Percentiles rank a stretch among this genome's conserved stretches.
Conservation (phyloP, 2,329 filamentous ascomycete species). For the Phaeophleospora eucalypticola region DNA sequence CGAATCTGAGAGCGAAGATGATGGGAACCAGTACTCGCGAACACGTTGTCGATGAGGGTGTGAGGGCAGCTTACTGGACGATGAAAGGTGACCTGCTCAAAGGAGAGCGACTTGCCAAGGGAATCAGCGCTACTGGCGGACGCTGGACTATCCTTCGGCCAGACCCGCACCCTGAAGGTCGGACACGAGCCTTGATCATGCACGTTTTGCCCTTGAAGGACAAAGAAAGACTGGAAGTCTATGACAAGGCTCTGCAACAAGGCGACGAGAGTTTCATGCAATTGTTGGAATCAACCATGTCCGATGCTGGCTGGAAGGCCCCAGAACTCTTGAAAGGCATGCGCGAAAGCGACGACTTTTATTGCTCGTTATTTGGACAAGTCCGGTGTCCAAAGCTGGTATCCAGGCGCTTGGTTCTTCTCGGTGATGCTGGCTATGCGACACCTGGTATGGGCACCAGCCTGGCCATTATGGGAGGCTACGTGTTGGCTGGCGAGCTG, state of each 20-base stretch:
- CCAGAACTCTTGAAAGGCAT: slow-evolving; percentile 18
- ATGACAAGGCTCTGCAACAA: slow-evolving; percentile 39
- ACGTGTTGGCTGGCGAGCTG: slow-evolving; percentile 54
- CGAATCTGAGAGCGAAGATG: slow-evolving; percentile 45
- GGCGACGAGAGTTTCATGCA: slow-evolving; percentile 36
- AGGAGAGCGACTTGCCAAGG: slow-evolving; percentile 37
- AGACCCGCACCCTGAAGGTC: slow-evolving; percentile 27
- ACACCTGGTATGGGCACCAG: slow-evolving; percentile 37
- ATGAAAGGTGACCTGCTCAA: slow-evolving; percentile 38
- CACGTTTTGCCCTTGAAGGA: slow-evolving; percentile 32
- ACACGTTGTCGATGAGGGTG: slow-evolving; percentile 36
- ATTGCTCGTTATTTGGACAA: slow-evolving; percentile 31
- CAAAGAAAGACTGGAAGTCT: slow-evolving; percentile 29
- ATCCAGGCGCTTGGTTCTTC: slow-evolving; percentile 36
- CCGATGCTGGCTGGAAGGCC: slow-evolving; percentile 22
- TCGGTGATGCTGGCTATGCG: slow-evolving; percentile 41
- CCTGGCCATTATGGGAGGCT: slow-evolving; percentile 41
- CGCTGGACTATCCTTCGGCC: slow-evolving; percentile 37
- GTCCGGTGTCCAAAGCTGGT: slow-evolving; percentile 31
- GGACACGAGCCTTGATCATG: slow-evolving; percentile 36
- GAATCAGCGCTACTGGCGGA: slow-evolving; percentile 38
- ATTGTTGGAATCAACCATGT: slow-evolving; percentile 24
- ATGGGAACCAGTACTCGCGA: slow-evolving; percentile 39
- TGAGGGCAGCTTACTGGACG: slow-evolving; percentile 44
- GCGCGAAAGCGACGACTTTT: slow-evolving; percentile 23